These are phyloP conservation scores for Saturnispora silvae DNA, from an alignment of 805 yeast genomes.

Conservation along the genomic window DNA sequence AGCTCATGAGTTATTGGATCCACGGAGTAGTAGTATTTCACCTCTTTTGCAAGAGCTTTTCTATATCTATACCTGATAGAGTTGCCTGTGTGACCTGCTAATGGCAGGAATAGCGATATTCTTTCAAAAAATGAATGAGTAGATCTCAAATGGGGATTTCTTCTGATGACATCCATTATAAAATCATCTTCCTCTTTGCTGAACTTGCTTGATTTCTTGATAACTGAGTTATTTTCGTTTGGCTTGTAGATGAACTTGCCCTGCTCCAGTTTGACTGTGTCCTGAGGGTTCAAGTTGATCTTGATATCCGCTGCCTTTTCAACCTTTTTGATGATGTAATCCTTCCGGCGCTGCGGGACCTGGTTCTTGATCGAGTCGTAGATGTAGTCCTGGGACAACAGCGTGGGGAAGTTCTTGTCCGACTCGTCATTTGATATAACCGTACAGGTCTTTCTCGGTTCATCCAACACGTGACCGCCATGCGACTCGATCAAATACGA, in stretches of 20 bases:
- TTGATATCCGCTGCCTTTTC: background rate
- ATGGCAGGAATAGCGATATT: constrained; percentile 37
- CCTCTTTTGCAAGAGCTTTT: constrained; percentile 30
- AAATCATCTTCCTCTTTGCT: constrained; percentile 54
- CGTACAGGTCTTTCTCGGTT: background rate
- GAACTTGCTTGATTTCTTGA: constrained; percentile 36
- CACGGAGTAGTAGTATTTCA: constrained; percentile 40
- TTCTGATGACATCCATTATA: constrained; percentile 56
- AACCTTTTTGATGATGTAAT: constrained; percentile 11
- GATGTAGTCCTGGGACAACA: constrained; percentile 17
- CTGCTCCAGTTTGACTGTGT: background rate
- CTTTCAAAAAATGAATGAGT: constrained; percentile 58
- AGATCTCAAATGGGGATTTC: constrained; percentile 55
- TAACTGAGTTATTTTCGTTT: background rate
- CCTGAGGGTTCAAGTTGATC: constrained; percentile 1
- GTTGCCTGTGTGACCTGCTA: constrained; percentile 64
- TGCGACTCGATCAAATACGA: background rate
- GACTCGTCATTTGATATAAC: background rate
- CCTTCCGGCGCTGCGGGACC: constrained; percentile 12
- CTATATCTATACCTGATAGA: constrained; percentile 58
- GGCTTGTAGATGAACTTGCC: constrained; percentile 9
- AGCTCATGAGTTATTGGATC: constrained; percentile 34
- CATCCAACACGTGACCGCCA: constrained; percentile 4
- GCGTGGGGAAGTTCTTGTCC: constrained; percentile 6
- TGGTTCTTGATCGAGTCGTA: constrained; percentile 17